Evolutionary conservation across 2,329 filamentous ascomycete genomes (phyloP), one percentile per base, ranked within the genome.

Genomic region (Aureobasidium subglaciale): DNA sequence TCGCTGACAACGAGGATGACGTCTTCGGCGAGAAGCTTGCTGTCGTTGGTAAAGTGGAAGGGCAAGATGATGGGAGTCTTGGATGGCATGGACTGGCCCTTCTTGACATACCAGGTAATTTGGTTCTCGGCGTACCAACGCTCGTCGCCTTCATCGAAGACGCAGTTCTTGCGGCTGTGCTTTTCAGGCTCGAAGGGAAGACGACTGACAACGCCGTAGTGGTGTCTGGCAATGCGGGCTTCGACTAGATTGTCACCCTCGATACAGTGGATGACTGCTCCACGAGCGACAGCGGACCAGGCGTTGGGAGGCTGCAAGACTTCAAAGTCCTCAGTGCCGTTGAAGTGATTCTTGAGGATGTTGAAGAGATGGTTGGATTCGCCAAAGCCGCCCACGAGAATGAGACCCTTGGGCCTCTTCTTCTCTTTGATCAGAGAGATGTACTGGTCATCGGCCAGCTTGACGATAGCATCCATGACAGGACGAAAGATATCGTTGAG

Each of bases 101-200:
- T 56, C n/a, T 18, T 40, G 67, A 90, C 88, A 69, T 90, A 87
- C 87, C 88, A 91, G 71, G 90, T 86, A 86, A 92, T 90, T 43
- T 87, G 78, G 68, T 91, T 86, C 43, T 80, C 84, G 5, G 91
- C 87, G 87, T 90, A 90, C 86, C 86, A 91, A 46, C 86, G 72
- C 71, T 90, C 87, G 86, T 87, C 90, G 22, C 90, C 69, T 5
- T 86, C 87, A 62, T 83, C 87, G 87, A 87, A 91, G 66, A 91
- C 90, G 49, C 87, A 74, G 68, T 91, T 87, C 40, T 77, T 80
- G 8, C 88, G 81, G 3, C 81, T 80, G 67, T 92, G 88, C 66
- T 85, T 87, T 48, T 81, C 77, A 65, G 88, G 85, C 61, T 91
- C 87, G 67, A 88, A 92, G 20, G 10, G 7, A 5, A 15, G 3